phyloP scores from a whole-genome alignment of 1,284 basidiomycete genomes.

The Tylopilus orsonianus region DNA sequence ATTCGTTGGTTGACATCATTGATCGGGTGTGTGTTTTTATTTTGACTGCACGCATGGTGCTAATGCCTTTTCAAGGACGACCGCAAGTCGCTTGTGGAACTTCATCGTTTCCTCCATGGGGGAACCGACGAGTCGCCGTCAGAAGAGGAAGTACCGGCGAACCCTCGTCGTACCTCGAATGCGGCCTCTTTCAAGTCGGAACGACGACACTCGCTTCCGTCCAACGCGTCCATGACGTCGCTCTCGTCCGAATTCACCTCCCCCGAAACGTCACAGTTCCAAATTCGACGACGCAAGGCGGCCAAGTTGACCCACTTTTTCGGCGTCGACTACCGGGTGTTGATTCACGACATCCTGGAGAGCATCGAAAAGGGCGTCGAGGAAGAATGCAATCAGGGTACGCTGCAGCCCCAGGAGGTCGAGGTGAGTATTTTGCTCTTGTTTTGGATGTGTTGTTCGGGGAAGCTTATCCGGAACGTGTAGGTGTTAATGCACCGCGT shows the following conservation, averaged over 20 bases:
- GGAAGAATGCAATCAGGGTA: conserved; percentile 62
- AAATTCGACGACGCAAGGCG: conserved; percentile 65
- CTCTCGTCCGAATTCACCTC: conserved; percentile 48
- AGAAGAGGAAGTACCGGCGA: conserved; percentile 26
- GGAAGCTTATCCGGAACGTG: conserved; percentile 6
- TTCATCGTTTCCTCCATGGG: conserved; percentile 65
- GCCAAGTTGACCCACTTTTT: conserved; percentile 83
- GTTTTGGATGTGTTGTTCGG: not conserved
- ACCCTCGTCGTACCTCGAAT: conserved; percentile 25
- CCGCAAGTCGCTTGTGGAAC: conserved; percentile 64
- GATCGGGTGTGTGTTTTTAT: conserved; percentile 55
- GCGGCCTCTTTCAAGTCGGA: conserved; percentile 48
- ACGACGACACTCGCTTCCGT: conserved; percentile 70
- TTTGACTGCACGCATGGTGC: not conserved
- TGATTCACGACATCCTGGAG: conserved; percentile 73
- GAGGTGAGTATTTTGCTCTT: conserved; percentile 48
- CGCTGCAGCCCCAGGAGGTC: conserved; percentile 62
- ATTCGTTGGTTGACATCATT: conserved; percentile 73
- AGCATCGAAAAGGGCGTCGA: conserved; percentile 75
- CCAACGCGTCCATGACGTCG: conserved; percentile 59
- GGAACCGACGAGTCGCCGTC: conserved; percentile 23
- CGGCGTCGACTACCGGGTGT: conserved; percentile 74
- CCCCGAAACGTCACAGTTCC: conserved; percentile 56
- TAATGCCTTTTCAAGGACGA: conserved; percentile 55
- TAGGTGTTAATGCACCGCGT: conserved; percentile 66